Evolutionary conservation across 345 rosid species (phyloP), one percentile per base, ranked within the genome.

Genomic region (Mallotus nudiflorus): DNA sequence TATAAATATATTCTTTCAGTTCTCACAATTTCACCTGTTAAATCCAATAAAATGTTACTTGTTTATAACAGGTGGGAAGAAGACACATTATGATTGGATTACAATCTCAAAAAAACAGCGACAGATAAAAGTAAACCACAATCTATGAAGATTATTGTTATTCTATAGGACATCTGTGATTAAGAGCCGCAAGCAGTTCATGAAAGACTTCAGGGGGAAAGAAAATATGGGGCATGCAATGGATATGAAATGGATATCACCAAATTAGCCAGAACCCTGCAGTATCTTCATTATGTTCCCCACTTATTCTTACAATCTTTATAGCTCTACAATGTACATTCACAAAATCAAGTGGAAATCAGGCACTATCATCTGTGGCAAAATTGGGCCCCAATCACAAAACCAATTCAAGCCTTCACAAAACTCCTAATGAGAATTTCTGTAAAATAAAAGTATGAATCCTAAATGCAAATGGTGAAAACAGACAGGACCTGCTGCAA

Each of bases 11-110:
- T 33, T 42, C 9, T 42, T 42, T 42, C 15, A 45, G 35, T 55
- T 69, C 60, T 19, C 33, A 70, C 58, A 70, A 59, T 31, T 13
- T 62, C 33, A 62, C 80, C 75, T 71, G 68, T 72, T 25, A 24
- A 45, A 67, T 64, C 56, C 24, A 59, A 61, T 1, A 1, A 60
- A 50, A 60, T 33, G 59, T 11, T 9, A 28, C 49, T 39, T 28
- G 54, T n/a, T 29, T 29, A 15, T 51, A n/a, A 22, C 10, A 10
- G 16, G 22, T 9, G 2, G 2, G 27, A 65, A 60, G 48, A 69
- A 45, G 16, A 49, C 50, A 65, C 6, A 37, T 27, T 12, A n/a
- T 18, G 18, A 40, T 25, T 19, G 25, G 22, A 74, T 27, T 20
- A 40, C 37, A 29, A 63, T 33, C 33, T 28, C 28, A 45, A 67